Evolutionary conservation across 73 alveolate species (phyloP).

Genomic region (Paramecium primaurelia): DNA sequence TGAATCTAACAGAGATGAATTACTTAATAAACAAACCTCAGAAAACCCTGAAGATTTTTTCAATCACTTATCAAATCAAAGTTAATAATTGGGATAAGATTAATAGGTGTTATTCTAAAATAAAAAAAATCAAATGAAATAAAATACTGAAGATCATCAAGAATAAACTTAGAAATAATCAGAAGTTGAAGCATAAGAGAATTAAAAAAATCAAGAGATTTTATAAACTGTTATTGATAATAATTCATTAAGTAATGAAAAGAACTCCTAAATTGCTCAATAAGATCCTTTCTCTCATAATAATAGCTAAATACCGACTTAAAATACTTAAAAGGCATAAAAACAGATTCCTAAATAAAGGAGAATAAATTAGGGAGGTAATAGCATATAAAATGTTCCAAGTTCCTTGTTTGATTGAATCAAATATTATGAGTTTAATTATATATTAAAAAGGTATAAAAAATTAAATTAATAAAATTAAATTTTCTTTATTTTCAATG

Average conservation of each 20-base stretch:
- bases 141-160: background rate
- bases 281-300: background rate
- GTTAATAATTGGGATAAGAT: background rate
- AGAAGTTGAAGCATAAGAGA: background rate
- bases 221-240: background rate
- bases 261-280: background rate
- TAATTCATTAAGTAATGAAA: background rate
- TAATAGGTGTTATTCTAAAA: background rate
- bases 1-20: background rate
- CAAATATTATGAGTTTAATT: background rate
- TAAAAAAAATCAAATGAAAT: background rate
- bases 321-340: background rate
- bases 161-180: background rate
- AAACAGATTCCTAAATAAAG: background rate
- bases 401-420: background rate
- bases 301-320: background rate
- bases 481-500: too few relatives aligned
- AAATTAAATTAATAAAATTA: too few relatives aligned
- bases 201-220: background rate
- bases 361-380: background rate
- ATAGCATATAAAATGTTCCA: background rate
- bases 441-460: too few relatives aligned
- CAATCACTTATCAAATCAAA: background rate
- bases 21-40: background rate
- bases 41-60: background rate